Evolutionary conservation across 495 filamentous ascomycete species (phyloP), one percentile per base, ranked within the genome.

Genomic region (Cercophora newfieldiana): DNA sequence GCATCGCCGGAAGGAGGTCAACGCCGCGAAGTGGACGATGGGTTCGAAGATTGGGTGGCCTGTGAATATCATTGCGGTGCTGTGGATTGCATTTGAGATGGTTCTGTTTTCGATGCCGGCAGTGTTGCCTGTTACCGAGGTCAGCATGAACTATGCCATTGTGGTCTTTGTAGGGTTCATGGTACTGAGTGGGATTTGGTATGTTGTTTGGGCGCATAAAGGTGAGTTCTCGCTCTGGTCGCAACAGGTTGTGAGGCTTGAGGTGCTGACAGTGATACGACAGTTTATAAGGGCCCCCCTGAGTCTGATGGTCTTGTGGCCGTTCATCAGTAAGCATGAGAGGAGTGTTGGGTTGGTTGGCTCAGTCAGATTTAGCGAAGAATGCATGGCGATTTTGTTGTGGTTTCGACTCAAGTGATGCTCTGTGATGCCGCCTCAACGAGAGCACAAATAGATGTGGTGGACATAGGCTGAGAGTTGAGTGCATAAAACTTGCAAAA

Each of bases 161-260:
- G 86, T 87, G 0, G 86, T 86, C 4, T 75, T 75, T 65, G 82
- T 85, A 5, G 86, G 87, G 0, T 88, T 89, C 62, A 84, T 87
- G 30, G 75, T 80, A 0, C 72, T 86, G 31, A 82, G 75, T 57
- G 68, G 69, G n/a, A 68, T 82, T 0, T 92, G 89, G 89, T 92
- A 93, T 78, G 82, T 89, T 59, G 79, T 82, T 1, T 87, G 88
- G 75, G 89, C 88, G 16, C 83, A 87, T 61, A 89, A 88, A 65
- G 70, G 70, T 66, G 37, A 68, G 67, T 64, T 54, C 19, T 30
- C n/a, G n/a, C 25, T 33, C 31, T 30, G 16, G 1, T 58, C 6
- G 21, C 30, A 30, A 14, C 12, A 21, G 16, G 4, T 50, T 16
- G 55, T 33, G 8, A 25, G 18, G 8, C 5, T 4, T 21, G 31